Conservation (phyloP, 306 rosid species). For the Cicer bijugum region DNA sequence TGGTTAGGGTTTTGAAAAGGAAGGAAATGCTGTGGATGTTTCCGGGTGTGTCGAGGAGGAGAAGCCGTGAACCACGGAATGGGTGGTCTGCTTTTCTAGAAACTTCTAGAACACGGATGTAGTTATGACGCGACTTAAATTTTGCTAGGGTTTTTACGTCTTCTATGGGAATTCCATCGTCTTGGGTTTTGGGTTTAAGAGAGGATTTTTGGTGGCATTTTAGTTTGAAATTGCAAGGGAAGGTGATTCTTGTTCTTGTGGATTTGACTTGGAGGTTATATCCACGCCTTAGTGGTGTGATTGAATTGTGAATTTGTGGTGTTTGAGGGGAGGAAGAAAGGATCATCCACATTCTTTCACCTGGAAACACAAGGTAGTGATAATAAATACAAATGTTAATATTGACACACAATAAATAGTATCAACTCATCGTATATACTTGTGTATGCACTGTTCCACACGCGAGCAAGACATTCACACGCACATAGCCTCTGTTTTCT, state of each 20-base stretch:
- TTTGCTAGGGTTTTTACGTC: slow-evolving; percentile 67
- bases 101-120: slow-evolving; percentile 80
- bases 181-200: slow-evolving; percentile 52
- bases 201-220: slow-evolving; percentile 53
- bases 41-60: slow-evolving; percentile 86
- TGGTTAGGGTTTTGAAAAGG: slow-evolving; percentile 64
- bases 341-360: slow-evolving; percentile 41
- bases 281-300: neutral
- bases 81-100: slow-evolving; percentile 82
- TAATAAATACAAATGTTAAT: too few relatives aligned
- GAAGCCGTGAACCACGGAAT: slow-evolving; percentile 83
- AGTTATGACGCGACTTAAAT: slow-evolving; percentile 81
- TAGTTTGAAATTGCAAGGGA: slow-evolving; percentile 2
- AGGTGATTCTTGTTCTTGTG: slow-evolving; percentile 24
- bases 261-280: neutral
- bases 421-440: too few relatives aligned
- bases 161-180: slow-evolving; percentile 66
- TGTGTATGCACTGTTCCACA: too few relatives aligned
- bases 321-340: slow-evolving; percentile 42
- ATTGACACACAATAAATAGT: too few relatives aligned
- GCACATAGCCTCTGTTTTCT: too few relatives aligned
- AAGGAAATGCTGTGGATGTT: slow-evolving; percentile 91
- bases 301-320: slow-evolving; percentile 44
- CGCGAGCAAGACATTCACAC: too few relatives aligned
- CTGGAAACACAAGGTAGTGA: neutral